Evolutionary conservation across 2,329 filamentous ascomycete species (phyloP).

Genomic region (Pyricularia grisea): DNA sequence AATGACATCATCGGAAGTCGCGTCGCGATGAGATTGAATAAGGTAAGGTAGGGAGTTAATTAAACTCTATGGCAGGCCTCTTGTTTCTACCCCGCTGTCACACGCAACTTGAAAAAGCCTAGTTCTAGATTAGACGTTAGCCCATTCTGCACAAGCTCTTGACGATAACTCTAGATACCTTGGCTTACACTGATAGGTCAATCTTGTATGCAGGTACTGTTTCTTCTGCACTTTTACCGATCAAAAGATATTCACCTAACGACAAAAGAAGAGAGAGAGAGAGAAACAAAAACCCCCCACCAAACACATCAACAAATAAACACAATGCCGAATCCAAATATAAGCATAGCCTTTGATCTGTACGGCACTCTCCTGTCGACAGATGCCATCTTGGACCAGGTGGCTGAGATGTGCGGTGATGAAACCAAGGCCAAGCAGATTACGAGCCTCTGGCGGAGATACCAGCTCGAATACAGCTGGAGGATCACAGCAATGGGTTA

Average conservation of each 20-base stretch:
- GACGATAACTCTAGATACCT: neutral
- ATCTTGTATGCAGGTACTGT: no score
- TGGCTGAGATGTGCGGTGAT: conserved; percentile 47
- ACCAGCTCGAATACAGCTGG: conserved; percentile 73
- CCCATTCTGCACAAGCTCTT: neutral
- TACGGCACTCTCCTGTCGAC: conserved; percentile 70
- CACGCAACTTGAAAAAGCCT: neutral
- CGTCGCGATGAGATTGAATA: neutral
- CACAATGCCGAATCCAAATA: conserved; percentile 21
- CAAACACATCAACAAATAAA: neutral
- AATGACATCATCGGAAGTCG: neutral
- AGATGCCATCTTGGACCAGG: conserved; percentile 51
- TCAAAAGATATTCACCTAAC: neutral
- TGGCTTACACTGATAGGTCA: no score
- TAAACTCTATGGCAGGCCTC: neutral
- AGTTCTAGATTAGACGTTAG: neutral
- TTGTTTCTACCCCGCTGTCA: neutral
- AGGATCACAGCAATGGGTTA: conserved; percentile 66
- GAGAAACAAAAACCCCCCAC: neutral
- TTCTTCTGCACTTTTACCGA: neutral
- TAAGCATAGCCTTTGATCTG: conserved; percentile 61
- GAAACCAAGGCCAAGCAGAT: conserved; percentile 41
- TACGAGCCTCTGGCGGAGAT: conserved; percentile 53
- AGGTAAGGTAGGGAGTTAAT: no score
- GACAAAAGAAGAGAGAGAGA: neutral